A percentile compares a stretch with the other conserved stretches of the same genome.
Evolutionary conservation across 2,329 filamentous ascomycete species (phyloP).

Genomic region (Exutisphaerella laricina): DNA sequence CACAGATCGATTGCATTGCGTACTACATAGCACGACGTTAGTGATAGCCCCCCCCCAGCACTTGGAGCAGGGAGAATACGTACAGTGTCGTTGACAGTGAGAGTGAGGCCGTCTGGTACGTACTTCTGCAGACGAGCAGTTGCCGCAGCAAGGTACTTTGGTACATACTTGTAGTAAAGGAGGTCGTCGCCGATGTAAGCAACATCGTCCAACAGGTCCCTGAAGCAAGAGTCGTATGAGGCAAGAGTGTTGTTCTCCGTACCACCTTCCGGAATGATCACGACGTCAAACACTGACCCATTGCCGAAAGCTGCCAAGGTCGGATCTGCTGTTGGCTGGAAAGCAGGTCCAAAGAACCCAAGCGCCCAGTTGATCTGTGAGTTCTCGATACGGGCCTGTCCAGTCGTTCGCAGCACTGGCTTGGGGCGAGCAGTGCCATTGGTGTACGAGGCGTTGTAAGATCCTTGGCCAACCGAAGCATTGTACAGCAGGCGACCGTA

Average conservation of each 20-base stretch:
- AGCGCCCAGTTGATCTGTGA: conserved; percentile 50
- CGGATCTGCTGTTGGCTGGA: conserved; percentile 35
- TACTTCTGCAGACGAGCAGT: conserved; percentile 44
- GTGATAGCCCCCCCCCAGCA: background rate
- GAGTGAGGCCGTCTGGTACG: conserved; percentile 44
- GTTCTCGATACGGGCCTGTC: conserved; percentile 51
- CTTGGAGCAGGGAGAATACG: background rate
- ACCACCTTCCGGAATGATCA: conserved; percentile 48
- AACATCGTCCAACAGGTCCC: conserved; percentile 33
- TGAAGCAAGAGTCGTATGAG: conserved; percentile 47
- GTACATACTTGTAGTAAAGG: conserved; percentile 42
- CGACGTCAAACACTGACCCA: conserved; percentile 41
- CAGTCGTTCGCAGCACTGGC: conserved; percentile 50
- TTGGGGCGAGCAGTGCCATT: conserved; percentile 44
- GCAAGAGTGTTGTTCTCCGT: conserved; percentile 48
- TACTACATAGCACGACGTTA: conserved; percentile 29
- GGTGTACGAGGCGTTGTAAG: conserved; percentile 47
- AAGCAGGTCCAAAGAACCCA: conserved; percentile 49
- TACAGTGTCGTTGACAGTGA: conserved; percentile 40
- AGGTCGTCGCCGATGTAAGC: conserved; percentile 38
- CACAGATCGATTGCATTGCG: conserved; percentile 46
- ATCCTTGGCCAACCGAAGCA: conserved; percentile 43
- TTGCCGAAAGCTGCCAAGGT: conserved; percentile 37
- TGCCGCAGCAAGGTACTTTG: conserved; percentile 43
- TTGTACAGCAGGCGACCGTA: conserved; percentile 52